phyloP scores from a whole-genome alignment of 257 asterid species.

The Misopates orontium region DNA sequence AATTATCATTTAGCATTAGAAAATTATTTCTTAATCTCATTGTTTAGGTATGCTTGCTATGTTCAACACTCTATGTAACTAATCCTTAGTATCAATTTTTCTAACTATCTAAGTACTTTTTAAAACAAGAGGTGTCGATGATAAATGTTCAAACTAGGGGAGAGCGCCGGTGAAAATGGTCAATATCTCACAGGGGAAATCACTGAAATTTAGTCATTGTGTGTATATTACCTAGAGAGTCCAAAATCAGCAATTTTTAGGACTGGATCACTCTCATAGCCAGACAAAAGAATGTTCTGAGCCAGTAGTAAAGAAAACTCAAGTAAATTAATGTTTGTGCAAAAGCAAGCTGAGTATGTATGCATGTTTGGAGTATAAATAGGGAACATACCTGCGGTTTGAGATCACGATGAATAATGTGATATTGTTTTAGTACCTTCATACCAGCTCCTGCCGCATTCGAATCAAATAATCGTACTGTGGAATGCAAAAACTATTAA shows the following conservation, averaged over 20 bases:
- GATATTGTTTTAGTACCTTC: conserved; percentile 39
- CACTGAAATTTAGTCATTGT: too few relatives aligned
- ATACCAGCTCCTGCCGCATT: conserved; percentile 44
- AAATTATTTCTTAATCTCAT: too few relatives aligned
- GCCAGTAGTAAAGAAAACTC: background rate
- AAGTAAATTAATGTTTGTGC: background rate
- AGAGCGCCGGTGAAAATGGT: too few relatives aligned
- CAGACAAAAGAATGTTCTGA: conserved; percentile 53
- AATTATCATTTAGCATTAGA: too few relatives aligned
- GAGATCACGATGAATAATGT: conserved; percentile 51
- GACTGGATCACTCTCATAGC: conserved; percentile 37
- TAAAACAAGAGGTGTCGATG: too few relatives aligned
- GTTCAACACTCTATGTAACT: too few relatives aligned
- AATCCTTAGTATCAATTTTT: too few relatives aligned
- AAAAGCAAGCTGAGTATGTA: background rate
- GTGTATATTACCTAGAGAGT: conserved; percentile 58
- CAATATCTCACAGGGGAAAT: too few relatives aligned
- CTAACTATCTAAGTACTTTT: too few relatives aligned
- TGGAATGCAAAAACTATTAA: background rate
- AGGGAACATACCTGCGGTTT: conserved; percentile 51
- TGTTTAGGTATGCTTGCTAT: too few relatives aligned
- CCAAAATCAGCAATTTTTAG: conserved; percentile 67
- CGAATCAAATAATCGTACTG: background rate
- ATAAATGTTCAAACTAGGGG: too few relatives aligned
- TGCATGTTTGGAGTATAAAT: background rate